Base-by-base conservation (phyloP, 2,329 filamentous ascomycete species). In the Fusarium multiceps region DNA sequence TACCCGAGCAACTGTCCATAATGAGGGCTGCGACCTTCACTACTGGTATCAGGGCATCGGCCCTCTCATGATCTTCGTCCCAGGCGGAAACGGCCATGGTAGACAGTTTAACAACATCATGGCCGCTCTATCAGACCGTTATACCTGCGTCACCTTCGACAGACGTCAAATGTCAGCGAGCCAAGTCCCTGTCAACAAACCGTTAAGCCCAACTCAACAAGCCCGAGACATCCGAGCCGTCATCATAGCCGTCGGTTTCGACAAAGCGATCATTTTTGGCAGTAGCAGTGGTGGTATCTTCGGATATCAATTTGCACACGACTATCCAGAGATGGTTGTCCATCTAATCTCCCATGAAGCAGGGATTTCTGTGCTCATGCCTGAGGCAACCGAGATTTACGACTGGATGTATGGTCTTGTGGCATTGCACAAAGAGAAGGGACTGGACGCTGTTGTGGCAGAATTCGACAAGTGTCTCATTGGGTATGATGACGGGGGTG, bases 31-130 rank as follows among this genome's bases (percentile, higher is more conserved):
- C 1, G 53, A 47, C 12, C n/a, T 64, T 1, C 60, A 65, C 8
- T 64, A 65, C 11, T 64, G 62, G 62, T 59, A 59, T 6, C 60
- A 64, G 30, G 62, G 60, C 0, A 30, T 13, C 0, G 60, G 62
- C 0, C 53, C 60, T 18, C 60, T 65, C 0, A 64, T 64, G 2
- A 6, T 65, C 3, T 65, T 65, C 28, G 10, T 64, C 0, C 59
- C 60, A 2, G 62, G 62, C 2, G 62, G 59, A 0, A 64, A 65
- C 3, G 62, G 62, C 0, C 62, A 64, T 0, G 62, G 60, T 1
- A n/a, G 54, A 10, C 62, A 64, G 0, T 64, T 64, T 9, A 59
- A 64, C 16, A 64, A 64, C n/a, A 65, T 65, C 0, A 64, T 64
- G 0, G 6, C 40, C 3, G 62, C 60, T 12, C 16, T 64, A 1